Conservation (phyloP, 2,329 filamentous ascomycete genomes). For the Hypocrella siamensis region DNA sequence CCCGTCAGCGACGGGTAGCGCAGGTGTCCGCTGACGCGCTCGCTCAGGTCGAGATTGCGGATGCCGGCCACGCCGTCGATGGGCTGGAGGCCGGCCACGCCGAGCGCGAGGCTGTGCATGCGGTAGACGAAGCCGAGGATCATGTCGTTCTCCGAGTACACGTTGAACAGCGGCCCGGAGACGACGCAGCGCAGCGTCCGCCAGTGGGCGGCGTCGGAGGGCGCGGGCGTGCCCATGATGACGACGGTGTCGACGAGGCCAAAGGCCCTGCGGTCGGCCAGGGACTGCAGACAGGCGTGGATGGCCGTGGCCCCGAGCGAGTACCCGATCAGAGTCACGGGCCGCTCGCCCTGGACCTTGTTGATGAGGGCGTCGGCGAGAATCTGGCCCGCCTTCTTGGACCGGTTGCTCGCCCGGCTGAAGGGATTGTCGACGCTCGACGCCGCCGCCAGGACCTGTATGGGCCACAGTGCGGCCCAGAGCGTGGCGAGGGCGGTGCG, state of each 20-base stretch:
- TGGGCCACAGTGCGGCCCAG: constrained; percentile 53
- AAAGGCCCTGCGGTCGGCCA: constrained; percentile 67
- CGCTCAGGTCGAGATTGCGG: constrained; percentile 36
- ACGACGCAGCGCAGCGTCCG: constrained; percentile 62
- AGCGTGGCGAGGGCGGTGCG: constrained; percentile 54
- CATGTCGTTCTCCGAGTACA: constrained; percentile 76
- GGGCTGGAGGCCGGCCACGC: constrained; percentile 69
- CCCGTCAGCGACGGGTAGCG: constrained; percentile 34
- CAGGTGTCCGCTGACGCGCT: constrained; percentile 35
- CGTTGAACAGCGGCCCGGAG: constrained; percentile 69
- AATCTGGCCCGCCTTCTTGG: constrained; percentile 65
- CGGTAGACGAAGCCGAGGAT: constrained; percentile 80
- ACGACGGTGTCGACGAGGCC: constrained; percentile 74
- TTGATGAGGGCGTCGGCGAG: constrained; percentile 74
- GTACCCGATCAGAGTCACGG: constrained; percentile 68
- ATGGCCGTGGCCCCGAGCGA: constrained; percentile 71
- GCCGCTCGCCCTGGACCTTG: constrained; percentile 65
- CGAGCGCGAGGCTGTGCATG: constrained; percentile 65
- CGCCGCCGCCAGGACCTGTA: constrained; percentile 49
- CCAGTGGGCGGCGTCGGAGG: constrained; percentile 60
- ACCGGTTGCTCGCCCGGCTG: constrained; percentile 56
- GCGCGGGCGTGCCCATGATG: constrained; percentile 66
- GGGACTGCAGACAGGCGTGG: constrained; percentile 60
- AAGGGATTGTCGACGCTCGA: constrained; percentile 70
- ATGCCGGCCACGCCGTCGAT: constrained; percentile 53